Evolutionary conservation across 2,329 filamentous ascomycete genomes (phyloP), one percentile per base, ranked within the genome.

Genomic region (Cladophialophora immunda): DNA sequence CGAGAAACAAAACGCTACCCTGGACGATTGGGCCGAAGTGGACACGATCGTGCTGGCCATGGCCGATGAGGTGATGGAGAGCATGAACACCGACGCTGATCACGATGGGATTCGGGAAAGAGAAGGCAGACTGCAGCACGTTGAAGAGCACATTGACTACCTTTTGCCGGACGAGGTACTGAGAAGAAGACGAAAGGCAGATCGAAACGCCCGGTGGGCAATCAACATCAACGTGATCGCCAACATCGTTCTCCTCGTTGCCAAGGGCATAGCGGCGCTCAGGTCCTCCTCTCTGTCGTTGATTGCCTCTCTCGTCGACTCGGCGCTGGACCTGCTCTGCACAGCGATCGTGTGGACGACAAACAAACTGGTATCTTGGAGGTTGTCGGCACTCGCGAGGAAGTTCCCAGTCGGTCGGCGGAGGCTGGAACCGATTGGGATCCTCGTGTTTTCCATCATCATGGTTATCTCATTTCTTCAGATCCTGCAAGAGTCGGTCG

Each of bases 391-490:
- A 2, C 77, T 88, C 9, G 79, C 81, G 59, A 82, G 83, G 67
- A 82, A 82, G 36, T 89, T 89, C 72, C 87, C 87, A 0, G 86
- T 89, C 25, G 84, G 85, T 4, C 80, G 84, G 29, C 79, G 81
- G 55, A 82, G 87, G 8, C 81, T 89, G 7, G 87, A 89, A 69
- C 87, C 87, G 0, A 79, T 89, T 7, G 87, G 87, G 1, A 88
- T 89, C 54, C 80, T 89, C 9, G 86, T 89, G 56, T 89, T 89
- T 76, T 85, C 83, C 29, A 85, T 89, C 68, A 84, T 87, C 68
- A 89, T 89, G 87, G 81, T 89, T 56, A 84, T 88, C 3, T 87
- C 86, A 1, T 89, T 89, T 70, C 75, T 85, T 7, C 86, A 89
- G 71, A 87, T 90, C 53, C 76, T 87, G 7, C 79, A 89, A 72